Base-by-base conservation (phyloP, 768 basidiomycete species). In the Tylopilus plumbeoviolaceoides region DNA sequence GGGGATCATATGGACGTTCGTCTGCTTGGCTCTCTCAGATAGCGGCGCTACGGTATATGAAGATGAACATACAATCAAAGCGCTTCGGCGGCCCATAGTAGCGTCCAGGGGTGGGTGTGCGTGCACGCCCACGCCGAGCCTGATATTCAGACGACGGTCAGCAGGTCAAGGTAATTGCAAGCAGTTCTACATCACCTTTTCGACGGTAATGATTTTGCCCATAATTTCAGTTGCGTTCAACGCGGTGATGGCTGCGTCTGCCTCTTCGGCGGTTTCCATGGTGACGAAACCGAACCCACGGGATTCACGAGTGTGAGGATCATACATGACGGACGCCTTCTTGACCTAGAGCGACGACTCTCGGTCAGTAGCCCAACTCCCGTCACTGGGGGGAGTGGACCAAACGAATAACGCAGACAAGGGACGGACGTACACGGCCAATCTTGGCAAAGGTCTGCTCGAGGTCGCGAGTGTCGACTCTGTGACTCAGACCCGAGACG, bases 31-130 rank as follows among this genome's bases (percentile, higher is more conserved):
- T 27, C 45, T 35, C 23, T 56, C 12, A 61, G 42, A 12, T 28
- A 6, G 18, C 14, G 14, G n/a, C 6, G 30, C 12, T 17, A 35
- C 7, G 35, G 11, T 10, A 54, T 47, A 50, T 23, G 53, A 20
- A 47, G 23, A n/a, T 15, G 46, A 28, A 70, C 79, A 53, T 61
- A 85, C 86, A 69, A 56, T 87, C 85, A 54, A 75, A 72, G 36
- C 89, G 80, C 73, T 95, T 93, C 41, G 93, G 91, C 44, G 93
- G 91, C 0, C 93, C 95, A 57, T 90, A 91, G 79, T 99, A 99
- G 48, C 88, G 75, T 25, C 95, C 95, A 4, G 95, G 95, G 7
- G 95, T 99, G 3, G 95, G 89, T 12, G 92, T 90, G 58, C 92
- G 79, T 17, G 91, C 92, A 56, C 92, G 86, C 51, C 88, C 92